These are phyloP conservation scores for Pleurotus djamor DNA, from an alignment of 768 basidiomycete genomes.

Conservation along the genomic window DNA sequence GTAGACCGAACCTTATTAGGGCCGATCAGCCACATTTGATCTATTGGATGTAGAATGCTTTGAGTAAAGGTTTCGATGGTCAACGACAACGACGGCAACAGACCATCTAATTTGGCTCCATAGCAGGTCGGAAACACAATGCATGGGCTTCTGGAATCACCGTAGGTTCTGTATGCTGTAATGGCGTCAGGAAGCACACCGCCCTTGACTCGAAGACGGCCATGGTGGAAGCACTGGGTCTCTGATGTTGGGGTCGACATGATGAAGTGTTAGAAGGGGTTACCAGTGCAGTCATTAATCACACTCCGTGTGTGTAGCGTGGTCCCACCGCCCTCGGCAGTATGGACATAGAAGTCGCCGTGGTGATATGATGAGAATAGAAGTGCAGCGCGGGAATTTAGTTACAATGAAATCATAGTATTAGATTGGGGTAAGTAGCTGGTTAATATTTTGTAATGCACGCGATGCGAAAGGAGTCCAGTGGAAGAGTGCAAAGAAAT, in stretches of 20 bases:
- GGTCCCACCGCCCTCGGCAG: background rate
- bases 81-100: constrained; percentile 12
- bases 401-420: background rate
- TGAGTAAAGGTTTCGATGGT: constrained; percentile 11
- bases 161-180: constrained; percentile 57
- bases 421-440: background rate
- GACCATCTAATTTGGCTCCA: constrained; percentile 51
- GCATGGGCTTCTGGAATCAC: constrained; percentile 48
- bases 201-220: constrained; percentile 48
- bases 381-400: background rate
- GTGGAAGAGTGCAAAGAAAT: too few relatives aligned
- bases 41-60: constrained; percentile 22
- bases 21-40: constrained; percentile 46
- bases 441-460: too few relatives aligned
- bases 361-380: constrained; percentile 4
- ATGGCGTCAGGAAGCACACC: constrained; percentile 54
- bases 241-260: constrained; percentile 10
- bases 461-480: too few relatives aligned
- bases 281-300: background rate
- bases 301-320: background rate
- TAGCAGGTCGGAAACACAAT: constrained; percentile 59
- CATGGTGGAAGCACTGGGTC: constrained; percentile 50
- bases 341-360: background rate
- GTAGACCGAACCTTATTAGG: constrained; percentile 37
- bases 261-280: background rate